These are phyloP conservation scores for Periconia sp. DNA, from an alignment of 2,329 filamentous ascomycete species.

Conservation along the genomic window DNA sequence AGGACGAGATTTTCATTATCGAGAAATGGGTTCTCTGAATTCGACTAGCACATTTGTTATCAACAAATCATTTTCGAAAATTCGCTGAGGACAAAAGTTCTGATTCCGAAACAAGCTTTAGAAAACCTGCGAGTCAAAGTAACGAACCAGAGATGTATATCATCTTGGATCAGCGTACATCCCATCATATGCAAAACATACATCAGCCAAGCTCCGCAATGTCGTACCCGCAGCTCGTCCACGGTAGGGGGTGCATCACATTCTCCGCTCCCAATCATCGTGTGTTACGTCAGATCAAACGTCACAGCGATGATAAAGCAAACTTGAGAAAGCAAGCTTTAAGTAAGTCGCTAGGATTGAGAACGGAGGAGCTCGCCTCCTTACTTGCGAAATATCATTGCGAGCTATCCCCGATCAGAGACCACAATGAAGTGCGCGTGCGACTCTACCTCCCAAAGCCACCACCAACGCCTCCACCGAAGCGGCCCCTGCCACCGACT, in stretches of 20 bases:
- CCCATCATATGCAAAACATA: neutral
- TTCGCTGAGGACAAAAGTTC: too few species aligned
- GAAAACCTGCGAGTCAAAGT: too few species aligned
- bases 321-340: neutral
- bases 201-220: neutral
- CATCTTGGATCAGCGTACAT: neutral
- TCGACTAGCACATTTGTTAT: too few species aligned
- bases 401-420: neutral
- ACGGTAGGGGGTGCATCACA: constrained; percentile 1
- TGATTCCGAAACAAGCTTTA: too few species aligned
- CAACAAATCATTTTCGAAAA: too few species aligned
- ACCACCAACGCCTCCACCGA: neutral
- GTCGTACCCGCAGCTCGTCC: constrained; percentile 4
- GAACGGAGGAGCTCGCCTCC: neutral
- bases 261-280: constrained; percentile 1
- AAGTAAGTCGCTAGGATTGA: neutral
- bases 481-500: neutral
- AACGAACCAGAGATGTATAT: neutral
- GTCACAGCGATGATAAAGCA: neutral
- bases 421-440: neutral
- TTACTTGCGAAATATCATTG: neutral
- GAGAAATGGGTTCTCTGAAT: too few species aligned
- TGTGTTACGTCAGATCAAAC: constrained; percentile 2
- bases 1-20: too few species aligned
- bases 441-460: neutral